Percentiles rank a stretch among this genome's conserved stretches.
phyloP scores from a whole-genome alignment of 2,329 filamentous ascomycete genomes.

The Penicillium hesseltinei region DNA sequence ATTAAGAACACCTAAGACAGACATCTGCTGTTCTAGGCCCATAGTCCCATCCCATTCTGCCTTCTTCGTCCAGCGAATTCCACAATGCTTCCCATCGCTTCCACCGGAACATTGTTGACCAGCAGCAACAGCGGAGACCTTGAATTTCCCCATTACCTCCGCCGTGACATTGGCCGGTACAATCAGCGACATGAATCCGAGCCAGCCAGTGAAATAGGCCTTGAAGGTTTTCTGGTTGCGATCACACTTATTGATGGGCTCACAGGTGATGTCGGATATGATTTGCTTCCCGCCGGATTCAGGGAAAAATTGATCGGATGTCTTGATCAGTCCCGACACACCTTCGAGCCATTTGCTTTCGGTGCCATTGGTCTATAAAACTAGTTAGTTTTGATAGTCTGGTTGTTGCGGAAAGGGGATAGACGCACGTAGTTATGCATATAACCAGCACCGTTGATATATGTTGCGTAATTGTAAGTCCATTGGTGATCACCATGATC shows the following conservation, averaged over 20 bases:
- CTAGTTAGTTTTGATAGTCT: conserved; percentile 28
- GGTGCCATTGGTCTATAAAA: conserved; percentile 47
- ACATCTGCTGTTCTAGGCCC: conserved; percentile 67
- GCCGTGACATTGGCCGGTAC: conserved; percentile 54
- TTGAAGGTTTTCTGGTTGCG: conserved; percentile 70
- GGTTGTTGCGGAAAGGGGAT: neutral
- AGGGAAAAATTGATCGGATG: conserved; percentile 49
- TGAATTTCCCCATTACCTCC: conserved; percentile 56
- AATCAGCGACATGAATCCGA: conserved; percentile 58
- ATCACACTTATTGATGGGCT: conserved; percentile 58
- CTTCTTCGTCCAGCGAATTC: conserved; percentile 56
- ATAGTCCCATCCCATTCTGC: conserved; percentile 52
- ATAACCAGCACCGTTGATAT: conserved; percentile 58
- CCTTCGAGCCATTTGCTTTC: conserved; percentile 52
- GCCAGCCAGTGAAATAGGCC: conserved; percentile 64
- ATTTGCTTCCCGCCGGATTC: conserved; percentile 45
- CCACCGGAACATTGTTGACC: conserved; percentile 60
- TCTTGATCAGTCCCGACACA: conserved; percentile 54
- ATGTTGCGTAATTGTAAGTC: conserved; percentile 62
- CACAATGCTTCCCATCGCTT: conserved; percentile 53
- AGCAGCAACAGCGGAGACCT: conserved; percentile 57
- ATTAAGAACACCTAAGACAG: conserved; percentile 61
- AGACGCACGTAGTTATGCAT: conserved; percentile 58
- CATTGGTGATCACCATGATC: conserved; percentile 62
- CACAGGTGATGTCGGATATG: conserved; percentile 65